A percentile compares a stretch with the other conserved stretches of the same genome.
Evolutionary conservation across 148 eudicot genomes (phyloP).

Genomic region (Drosera capensis): DNA sequence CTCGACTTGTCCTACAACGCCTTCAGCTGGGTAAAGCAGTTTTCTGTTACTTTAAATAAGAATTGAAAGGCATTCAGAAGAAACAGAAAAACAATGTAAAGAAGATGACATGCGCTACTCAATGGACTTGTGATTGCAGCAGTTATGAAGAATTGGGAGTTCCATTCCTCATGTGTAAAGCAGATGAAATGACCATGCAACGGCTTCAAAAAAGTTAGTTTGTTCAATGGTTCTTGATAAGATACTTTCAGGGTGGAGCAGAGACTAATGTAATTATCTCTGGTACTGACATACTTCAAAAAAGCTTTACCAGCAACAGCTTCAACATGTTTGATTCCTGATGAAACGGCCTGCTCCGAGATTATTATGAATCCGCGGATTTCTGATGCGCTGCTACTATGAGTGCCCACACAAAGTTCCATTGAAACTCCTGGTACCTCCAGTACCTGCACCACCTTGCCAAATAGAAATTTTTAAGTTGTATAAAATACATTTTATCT

Average conservation of each 20-base stretch:
- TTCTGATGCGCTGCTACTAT: constrained; percentile 74
- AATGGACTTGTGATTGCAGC: too few relatives aligned
- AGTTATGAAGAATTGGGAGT: too few relatives aligned
- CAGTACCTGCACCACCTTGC: constrained; percentile 96
- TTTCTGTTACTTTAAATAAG: background rate
- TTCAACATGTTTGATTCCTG: constrained; percentile 95
- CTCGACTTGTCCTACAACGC: constrained; percentile 78
- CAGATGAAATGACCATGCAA: background rate
- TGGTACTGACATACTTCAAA: constrained; percentile 52
- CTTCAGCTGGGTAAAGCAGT: constrained; percentile 41
- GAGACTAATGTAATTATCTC: constrained; percentile 78
- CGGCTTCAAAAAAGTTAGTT: background rate
- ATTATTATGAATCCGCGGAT: constrained; percentile 94
- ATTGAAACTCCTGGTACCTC: constrained; percentile 97
- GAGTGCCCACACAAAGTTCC: constrained; percentile 98
- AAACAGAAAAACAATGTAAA: too few relatives aligned
- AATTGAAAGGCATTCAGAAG: too few relatives aligned
- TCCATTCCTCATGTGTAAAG: too few relatives aligned
- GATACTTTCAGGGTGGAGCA: constrained; percentile 91
- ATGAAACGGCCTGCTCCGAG: constrained; percentile 92
- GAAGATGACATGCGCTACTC: too few relatives aligned
- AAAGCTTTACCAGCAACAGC: constrained; percentile 99
- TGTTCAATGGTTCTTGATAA: constrained; percentile 1
- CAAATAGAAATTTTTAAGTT: too few relatives aligned
- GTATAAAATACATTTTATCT: too few relatives aligned